Evolutionary conservation across 768 basidiomycete species (phyloP).

Genomic region (Termitomyces sp.): DNA sequence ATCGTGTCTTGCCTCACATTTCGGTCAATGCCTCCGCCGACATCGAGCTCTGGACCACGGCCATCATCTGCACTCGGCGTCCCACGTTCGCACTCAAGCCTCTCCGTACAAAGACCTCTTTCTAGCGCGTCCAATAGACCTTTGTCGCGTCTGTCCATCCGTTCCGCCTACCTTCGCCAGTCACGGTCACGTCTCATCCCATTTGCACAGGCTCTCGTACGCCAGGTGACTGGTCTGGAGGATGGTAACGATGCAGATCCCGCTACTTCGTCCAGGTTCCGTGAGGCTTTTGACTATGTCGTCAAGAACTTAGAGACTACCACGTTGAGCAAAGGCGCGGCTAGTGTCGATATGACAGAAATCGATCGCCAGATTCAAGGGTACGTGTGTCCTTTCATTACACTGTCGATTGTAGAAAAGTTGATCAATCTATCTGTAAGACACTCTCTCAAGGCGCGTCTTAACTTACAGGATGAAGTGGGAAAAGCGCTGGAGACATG

Average conservation of each 20-base stretch:
- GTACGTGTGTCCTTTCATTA: slow-evolving; percentile 28
- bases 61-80: slow-evolving; percentile 38
- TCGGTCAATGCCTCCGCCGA: slow-evolving; percentile 18
- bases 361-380: slow-evolving; percentile 55
- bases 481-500: slow-evolving; percentile 55
- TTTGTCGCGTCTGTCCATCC: slow-evolving; percentile 39
- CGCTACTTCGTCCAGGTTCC: slow-evolving; percentile 29
- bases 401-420: neutral
- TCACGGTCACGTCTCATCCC: slow-evolving; percentile 51
- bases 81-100: slow-evolving; percentile 17
- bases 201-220: slow-evolving; percentile 44
- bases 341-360: slow-evolving; percentile 46
- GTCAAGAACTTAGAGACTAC: slow-evolving; percentile 55
- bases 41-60: slow-evolving; percentile 18
- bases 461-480: slow-evolving; percentile 57
- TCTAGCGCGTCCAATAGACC: slow-evolving; percentile 26
- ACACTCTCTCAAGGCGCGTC: slow-evolving; percentile 59
- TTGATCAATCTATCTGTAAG: slow-evolving; percentile 25
- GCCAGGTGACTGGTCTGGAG: slow-evolving; percentile 48
- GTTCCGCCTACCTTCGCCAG: slow-evolving; percentile 20
- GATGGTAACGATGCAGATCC: slow-evolving; percentile 31
- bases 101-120: slow-evolving; percentile 19
- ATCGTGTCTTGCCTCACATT: neutral
- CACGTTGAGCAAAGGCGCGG: slow-evolving; percentile 47
- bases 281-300: slow-evolving; percentile 47